phyloP scores from a whole-genome alignment of 768 basidiomycete genomes.

The Russula dissimulans region DNA sequence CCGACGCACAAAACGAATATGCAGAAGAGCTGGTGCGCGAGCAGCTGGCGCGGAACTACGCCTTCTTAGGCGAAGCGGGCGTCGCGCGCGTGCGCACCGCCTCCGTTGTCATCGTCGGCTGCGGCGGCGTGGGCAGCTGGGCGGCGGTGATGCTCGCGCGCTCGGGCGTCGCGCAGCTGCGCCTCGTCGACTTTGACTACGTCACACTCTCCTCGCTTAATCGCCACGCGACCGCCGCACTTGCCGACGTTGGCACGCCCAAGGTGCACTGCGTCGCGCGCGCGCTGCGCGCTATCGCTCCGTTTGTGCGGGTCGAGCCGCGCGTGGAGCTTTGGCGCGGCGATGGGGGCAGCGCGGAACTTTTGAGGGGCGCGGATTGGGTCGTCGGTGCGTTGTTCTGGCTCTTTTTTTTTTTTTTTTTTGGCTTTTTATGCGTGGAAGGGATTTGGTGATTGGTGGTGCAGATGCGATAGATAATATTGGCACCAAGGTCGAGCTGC shows the following conservation, averaged over 20 bases:
- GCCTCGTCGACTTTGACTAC: slow-evolving; percentile 91
- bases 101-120: slow-evolving; percentile 83
- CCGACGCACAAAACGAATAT: slow-evolving; percentile 29
- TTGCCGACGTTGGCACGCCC: slow-evolving; percentile 87
- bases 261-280: slow-evolving; percentile 77
- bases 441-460: too few species aligned
- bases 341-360: slow-evolving; percentile 52
- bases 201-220: slow-evolving; percentile 94
- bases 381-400: slow-evolving; percentile 58
- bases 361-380: slow-evolving; percentile 86
- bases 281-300: slow-evolving; percentile 59
- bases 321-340: slow-evolving; percentile 81
- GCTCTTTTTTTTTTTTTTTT: neutral
- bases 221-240: slow-evolving; percentile 81
- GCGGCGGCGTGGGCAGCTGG: slow-evolving; percentile 97
- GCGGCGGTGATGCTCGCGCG: slow-evolving; percentile 87
- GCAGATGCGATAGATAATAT: slow-evolving; percentile 97
- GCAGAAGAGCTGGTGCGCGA: slow-evolving; percentile 80
- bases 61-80: slow-evolving; percentile 85
- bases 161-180: slow-evolving; percentile 74
- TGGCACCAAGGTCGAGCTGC: slow-evolving; percentile 87
- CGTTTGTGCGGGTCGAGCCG: slow-evolving; percentile 83
- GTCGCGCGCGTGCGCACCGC: slow-evolving; percentile 71
- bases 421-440: neutral
- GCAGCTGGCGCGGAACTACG: slow-evolving; percentile 87